These are phyloP conservation scores for Tephrocybe sp. DNA, from an alignment of 768 basidiomycete genomes.

Conservation along the genomic window DNA sequence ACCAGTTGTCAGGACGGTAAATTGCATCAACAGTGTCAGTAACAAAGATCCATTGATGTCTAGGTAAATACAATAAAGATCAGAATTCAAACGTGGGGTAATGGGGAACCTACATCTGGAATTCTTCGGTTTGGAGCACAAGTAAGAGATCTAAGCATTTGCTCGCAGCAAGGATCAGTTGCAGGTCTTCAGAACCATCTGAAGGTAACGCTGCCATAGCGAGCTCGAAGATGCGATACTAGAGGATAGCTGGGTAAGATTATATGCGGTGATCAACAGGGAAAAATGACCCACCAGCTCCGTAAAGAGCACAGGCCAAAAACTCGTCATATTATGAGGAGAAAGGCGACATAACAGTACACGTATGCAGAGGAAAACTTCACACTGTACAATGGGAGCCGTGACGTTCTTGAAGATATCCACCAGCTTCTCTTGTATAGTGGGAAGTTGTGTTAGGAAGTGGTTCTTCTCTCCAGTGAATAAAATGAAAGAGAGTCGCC, in stretches of 20 bases:
- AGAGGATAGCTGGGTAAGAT: background rate
- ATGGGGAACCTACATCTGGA: constrained; percentile 73
- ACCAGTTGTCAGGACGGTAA: constrained; percentile 80
- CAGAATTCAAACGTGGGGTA: background rate
- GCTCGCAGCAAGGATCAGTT: constrained; percentile 81
- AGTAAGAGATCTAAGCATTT: constrained; percentile 94
- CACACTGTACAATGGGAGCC: constrained; percentile 84
- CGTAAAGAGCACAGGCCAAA: constrained; percentile 94
- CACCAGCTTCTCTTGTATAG: constrained; percentile 95
- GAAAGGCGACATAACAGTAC: constrained; percentile 89
- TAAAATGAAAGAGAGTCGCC: constrained; percentile 84
- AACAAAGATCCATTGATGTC: constrained; percentile 98
- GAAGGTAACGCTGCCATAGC: constrained; percentile 65
- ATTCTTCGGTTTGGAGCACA: constrained; percentile 92
- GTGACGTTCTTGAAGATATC: constrained; percentile 82
- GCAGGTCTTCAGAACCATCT: constrained; percentile 84
- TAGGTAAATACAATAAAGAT: constrained; percentile 23
- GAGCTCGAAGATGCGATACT: constrained; percentile 92
- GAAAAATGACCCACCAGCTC: constrained; percentile 65
- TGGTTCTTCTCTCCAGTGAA: constrained; percentile 88
- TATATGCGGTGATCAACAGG: background rate
- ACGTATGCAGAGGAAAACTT: constrained; percentile 92
- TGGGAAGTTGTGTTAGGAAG: constrained; percentile 84
- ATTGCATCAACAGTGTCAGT: constrained; percentile 97
- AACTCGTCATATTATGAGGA: constrained; percentile 86